Conservation (phyloP, 768 basidiomycete genomes). For the Paxillus involutus region DNA sequence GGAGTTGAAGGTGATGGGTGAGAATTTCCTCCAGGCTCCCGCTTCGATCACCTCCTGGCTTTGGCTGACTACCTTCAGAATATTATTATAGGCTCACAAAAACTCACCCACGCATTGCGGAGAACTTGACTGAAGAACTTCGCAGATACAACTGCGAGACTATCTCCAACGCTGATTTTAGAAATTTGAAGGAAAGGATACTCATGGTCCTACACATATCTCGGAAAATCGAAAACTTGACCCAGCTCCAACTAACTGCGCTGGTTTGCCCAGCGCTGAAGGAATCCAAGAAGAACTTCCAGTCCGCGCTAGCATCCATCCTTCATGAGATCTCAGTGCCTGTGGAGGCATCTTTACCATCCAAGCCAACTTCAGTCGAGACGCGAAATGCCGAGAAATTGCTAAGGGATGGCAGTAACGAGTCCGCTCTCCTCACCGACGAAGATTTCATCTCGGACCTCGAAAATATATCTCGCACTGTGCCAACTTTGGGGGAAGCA, state of each 20-base stretch:
- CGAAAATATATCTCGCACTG: slow-evolving; percentile 8
- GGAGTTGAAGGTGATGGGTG: slow-evolving; percentile 12
- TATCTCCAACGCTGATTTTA: slow-evolving; percentile 18
- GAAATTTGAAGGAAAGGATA: slow-evolving; percentile 24
- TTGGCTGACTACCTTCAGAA: slow-evolving; percentile 5
- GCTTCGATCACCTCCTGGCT: not conserved
- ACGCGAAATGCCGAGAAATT: slow-evolving; percentile 13
- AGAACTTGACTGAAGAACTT: slow-evolving; percentile 20
- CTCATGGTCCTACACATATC: slow-evolving; percentile 17
- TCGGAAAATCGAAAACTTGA: slow-evolving; percentile 10
- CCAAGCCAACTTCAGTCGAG: slow-evolving; percentile 14
- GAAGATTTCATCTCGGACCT: slow-evolving; percentile 24
- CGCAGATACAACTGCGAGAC: slow-evolving; percentile 10
- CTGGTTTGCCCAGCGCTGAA: slow-evolving; percentile 15
- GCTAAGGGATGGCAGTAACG: slow-evolving; percentile 21
- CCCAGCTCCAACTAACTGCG: slow-evolving; percentile 10
- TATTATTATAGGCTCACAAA: slow-evolving; percentile 14
- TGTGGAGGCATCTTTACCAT: not conserved
- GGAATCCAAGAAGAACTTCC: slow-evolving; percentile 13
- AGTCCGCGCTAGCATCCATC: slow-evolving; percentile 13
- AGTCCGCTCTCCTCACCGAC: slow-evolving; percentile 20
- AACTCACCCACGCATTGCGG: slow-evolving; percentile 18
- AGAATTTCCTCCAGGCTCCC: not conserved
- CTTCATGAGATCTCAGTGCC: slow-evolving; percentile 10
- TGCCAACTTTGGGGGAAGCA: slow-evolving; percentile 18